A percentile compares a stretch with the other conserved stretches of the same genome.
These are phyloP conservation scores for Aegilops tauschii DNA, from an alignment of 176 grass and related monocot genomes.

Conservation along the genomic window DNA sequence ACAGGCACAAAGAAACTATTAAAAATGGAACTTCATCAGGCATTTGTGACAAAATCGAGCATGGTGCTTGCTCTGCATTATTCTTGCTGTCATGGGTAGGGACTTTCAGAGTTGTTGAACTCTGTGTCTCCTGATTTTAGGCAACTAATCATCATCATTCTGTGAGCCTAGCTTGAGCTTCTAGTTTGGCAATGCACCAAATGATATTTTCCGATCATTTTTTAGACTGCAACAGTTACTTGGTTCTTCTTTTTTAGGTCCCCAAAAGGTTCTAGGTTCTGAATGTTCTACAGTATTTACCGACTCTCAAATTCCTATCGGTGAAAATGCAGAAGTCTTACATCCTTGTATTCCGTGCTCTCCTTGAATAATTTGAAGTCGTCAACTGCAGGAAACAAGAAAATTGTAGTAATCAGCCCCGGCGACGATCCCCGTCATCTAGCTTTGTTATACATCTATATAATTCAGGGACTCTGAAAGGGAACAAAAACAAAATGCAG, in stretches of 20 bases:
- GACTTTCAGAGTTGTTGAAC: background rate
- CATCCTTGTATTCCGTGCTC: constrained; percentile 64
- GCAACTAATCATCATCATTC: background rate
- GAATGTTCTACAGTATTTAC: constrained; percentile 3
- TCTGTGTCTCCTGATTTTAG: background rate
- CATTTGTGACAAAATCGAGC: background rate
- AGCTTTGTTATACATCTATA: background rate
- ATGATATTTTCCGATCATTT: background rate
- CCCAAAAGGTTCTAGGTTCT: background rate
- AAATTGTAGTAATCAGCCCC: background rate
- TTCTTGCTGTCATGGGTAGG: background rate
- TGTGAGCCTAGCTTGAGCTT: background rate
- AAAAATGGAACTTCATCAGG: background rate
- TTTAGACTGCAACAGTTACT: background rate
- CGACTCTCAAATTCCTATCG: background rate
- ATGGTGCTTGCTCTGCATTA: background rate
- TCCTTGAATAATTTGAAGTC: constrained; percentile 74
- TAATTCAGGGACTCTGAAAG: background rate
- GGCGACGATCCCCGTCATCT: background rate
- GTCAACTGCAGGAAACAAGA: constrained; percentile 48
- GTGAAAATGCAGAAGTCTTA: constrained; percentile 44
- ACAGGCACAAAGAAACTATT: background rate
- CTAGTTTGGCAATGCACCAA: background rate
- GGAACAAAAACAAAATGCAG: background rate
- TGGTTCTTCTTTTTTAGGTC: background rate